Base-by-base conservation (phyloP, 2,329 filamentous ascomycete genomes). In the Aspergillus chevalieri region DNA sequence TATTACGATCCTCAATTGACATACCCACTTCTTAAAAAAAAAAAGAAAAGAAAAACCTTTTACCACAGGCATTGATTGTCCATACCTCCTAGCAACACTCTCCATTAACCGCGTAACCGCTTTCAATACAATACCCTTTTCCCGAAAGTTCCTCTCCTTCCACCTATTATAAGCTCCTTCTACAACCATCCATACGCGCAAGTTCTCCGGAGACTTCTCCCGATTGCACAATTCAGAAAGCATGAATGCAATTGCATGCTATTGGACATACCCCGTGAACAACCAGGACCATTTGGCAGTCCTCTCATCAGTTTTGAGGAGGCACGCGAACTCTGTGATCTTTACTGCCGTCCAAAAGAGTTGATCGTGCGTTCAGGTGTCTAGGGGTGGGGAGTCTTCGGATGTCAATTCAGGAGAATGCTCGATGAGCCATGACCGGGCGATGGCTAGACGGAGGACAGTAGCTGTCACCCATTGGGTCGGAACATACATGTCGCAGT, bases 321-420 rank as follows among this genome's bases (percentile, higher is more conserved):
- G 72, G 47, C 83, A 71, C 10, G 80, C 81, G 60, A 86, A 80
- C 64, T 89, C 84, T 43, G 89, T 77, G 38, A 89, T 81, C 58
- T 89, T 84, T 28, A 89, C 75, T 1, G 84, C 82, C 0, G 82
- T 83, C 28, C 82, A 70, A 61, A 89, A 86, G 0, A 90, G 74
- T 2, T 48, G 46, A n/a, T 58, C 54, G 12, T 47, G 50, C 34
- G 34, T 36, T 12, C 22, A 15, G 5, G 10, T 26, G 15, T 38
- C 15, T 22, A 39, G 15, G 34, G 21, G 12, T 21, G 21, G 17
- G 17, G 2, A 17, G 6, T 14, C 15, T 43, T 52, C 43, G 19
- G 43, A 52, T 6, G 45, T 34, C 6, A 8, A 15, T 1, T 21
- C 26, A 9, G 58, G 51, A 3, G 52, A 57, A 19, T 57, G 48